A percentile compares a stretch with the other conserved stretches of the same genome.
phyloP scores from a whole-genome alignment of 305 asterid species.

The Fraxinus paxiana region DNA sequence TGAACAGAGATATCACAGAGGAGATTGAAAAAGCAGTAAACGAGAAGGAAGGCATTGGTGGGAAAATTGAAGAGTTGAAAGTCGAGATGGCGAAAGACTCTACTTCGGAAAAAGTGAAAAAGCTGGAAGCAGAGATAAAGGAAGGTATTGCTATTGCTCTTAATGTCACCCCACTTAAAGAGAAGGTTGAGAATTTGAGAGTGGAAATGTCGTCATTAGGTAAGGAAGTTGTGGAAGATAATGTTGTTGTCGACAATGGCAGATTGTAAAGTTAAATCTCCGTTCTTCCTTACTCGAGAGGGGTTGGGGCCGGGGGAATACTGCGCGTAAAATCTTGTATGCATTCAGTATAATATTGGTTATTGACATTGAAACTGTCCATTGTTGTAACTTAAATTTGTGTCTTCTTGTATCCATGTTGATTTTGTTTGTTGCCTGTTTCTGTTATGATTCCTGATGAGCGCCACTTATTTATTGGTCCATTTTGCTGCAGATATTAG shows the following conservation, averaged over 20 bases:
- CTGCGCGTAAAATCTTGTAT: not conserved
- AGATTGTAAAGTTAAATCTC: conserved; percentile 20
- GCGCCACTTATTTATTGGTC: not conserved
- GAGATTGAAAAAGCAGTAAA: conserved; percentile 32
- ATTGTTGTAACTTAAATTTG: not conserved
- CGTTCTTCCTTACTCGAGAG: not conserved
- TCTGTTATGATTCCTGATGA: not conserved
- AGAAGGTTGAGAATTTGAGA: conserved; percentile 38
- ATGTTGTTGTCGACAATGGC: conserved; percentile 29
- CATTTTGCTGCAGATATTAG: not conserved
- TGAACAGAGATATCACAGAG: conserved; percentile 34
- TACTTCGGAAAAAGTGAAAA: conserved; percentile 32
- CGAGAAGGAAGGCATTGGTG: conserved; percentile 26
- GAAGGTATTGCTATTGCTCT: conserved; percentile 37
- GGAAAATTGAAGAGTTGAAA: conserved; percentile 37
- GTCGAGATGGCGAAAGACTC: conserved; percentile 34
- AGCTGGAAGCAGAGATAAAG: conserved; percentile 43
- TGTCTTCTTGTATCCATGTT: not conserved
- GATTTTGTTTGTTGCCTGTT: not conserved
- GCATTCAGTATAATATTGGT: not conserved
- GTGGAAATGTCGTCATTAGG: conserved; percentile 19
- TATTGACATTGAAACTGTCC: not conserved
- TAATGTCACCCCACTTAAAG: conserved; percentile 34
- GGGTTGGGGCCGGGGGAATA: not conserved
- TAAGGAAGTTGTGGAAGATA: conserved; percentile 23